phyloP scores from a whole-genome alignment of 2,329 filamentous ascomycete species.

The Hymenoscyphus fructigenus region DNA sequence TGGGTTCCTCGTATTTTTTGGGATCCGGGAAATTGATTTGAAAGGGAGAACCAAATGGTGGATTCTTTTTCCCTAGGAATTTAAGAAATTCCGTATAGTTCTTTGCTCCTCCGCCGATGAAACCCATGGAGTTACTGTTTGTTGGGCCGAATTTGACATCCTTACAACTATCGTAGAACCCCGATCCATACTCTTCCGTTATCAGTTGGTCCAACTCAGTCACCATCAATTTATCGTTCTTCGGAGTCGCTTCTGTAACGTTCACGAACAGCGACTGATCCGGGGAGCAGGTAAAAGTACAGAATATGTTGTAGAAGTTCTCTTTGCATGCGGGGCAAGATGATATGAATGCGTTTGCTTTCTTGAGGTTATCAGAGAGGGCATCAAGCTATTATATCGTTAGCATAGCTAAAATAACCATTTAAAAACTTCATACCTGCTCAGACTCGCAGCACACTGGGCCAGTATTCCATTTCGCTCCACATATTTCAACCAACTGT shows the following conservation, averaged over 20 bases:
- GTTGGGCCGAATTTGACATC: constrained; percentile 97
- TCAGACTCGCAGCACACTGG: constrained; percentile 81
- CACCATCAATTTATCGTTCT: constrained; percentile 59
- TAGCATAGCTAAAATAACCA: background rate
- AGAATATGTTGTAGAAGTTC: constrained; percentile 98
- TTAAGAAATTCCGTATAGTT: constrained; percentile 85
- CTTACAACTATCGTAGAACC: constrained; percentile 96
- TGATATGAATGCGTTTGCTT: constrained; percentile 84
- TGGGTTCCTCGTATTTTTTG: constrained; percentile 56
- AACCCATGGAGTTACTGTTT: constrained; percentile 89
- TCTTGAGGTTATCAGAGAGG: constrained; percentile 80
- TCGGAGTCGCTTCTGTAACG: constrained; percentile 71
- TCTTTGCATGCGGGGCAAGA: constrained; percentile 96
- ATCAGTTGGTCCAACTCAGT: constrained; percentile 89
- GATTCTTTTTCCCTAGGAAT: constrained; percentile 90
- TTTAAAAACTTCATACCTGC: constrained; percentile 55
- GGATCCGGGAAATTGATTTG: constrained; percentile 88
- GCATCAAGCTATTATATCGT: constrained; percentile 61
- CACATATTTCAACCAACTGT: constrained; percentile 82
- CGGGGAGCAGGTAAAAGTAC: constrained; percentile 96
- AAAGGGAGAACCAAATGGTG: constrained; percentile 84
- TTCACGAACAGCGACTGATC: constrained; percentile 96
- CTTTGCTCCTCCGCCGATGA: constrained; percentile 93
- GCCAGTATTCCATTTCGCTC: constrained; percentile 78
- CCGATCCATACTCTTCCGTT: constrained; percentile 77